Evolutionary conservation across 2,329 filamentous ascomycete species (phyloP), one percentile per base, ranked within the genome.

Genomic region (Biscogniauxia sp.): DNA sequence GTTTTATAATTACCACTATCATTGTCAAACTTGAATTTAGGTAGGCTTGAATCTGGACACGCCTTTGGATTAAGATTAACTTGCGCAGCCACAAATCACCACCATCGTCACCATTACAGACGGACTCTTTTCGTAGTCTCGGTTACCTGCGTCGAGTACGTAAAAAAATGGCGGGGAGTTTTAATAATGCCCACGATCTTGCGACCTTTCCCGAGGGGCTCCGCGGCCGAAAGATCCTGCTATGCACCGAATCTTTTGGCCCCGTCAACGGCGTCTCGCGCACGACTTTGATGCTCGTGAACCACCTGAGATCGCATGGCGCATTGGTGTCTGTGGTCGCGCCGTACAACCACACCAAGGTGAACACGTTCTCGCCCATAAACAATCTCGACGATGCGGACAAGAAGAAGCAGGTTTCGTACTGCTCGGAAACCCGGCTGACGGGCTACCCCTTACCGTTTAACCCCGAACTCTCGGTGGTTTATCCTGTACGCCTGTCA

Each of bases 231-330:
- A 83, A 82, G 63, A 80, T 91, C 62, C 75, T 91, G 7, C 80
- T 91, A 7, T 88, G 87, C 63, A 90, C 88, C 15, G 88, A 91
- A 71, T 90, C 87, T 0, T 88, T 90, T 60, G 88, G 88, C 2
- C 88, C 88, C 0, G 86, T 91, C 70, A 91, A 91, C 69, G 88
- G 88, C n/a, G 88, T 91, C 53, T 89, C 85, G 68, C 81, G 87
- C 62, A 91, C 88, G 4, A 91, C 88, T 0, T 77, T 87, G 66
- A 89, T 87, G 78, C 80, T 91, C 56, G 85, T 91, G 57, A 84
- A 86, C 70, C 88, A 90, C 65, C 77, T 91, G 20, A 82, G 86
- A 59, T 77, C 77, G n/a, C 77, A 90, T 66, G 88, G 86, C 20
- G 87, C 83, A 11, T 80, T 86, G 19, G 83, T 91, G 55, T 85